Conservation (phyloP, 2,329 filamentous ascomycete species). For the Cercospora sojina region DNA sequence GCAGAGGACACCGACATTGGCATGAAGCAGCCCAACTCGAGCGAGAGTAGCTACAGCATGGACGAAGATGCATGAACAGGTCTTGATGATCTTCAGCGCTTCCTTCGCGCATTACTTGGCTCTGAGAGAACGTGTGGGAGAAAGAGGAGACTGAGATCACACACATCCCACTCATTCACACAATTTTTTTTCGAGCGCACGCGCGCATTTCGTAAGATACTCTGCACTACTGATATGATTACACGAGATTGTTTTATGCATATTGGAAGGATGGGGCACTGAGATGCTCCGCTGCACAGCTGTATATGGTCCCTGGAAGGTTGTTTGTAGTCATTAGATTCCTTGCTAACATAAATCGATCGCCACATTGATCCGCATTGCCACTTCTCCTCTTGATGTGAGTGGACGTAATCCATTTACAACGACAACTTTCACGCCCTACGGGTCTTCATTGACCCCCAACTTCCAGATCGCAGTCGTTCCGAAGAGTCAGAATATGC, state of each 20-base stretch:
- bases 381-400: not conserved
- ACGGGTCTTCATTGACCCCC: not conserved
- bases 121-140: not conserved
- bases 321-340: not conserved
- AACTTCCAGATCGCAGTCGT: not conserved
- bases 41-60: not conserved
- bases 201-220: not conserved
- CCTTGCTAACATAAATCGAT: not conserved
- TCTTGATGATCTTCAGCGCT: not conserved
- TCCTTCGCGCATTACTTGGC: not conserved
- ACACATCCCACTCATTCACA: not conserved
- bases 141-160: not conserved
- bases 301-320: not conserved
- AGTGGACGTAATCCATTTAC: not conserved
- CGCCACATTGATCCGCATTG: not conserved
- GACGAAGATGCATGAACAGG: constrained; percentile 8
- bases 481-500: not conserved
- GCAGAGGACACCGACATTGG: constrained; percentile 39
- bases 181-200: not conserved
- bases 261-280: not conserved
- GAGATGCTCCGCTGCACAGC: not conserved
- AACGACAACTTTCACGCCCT: not conserved
- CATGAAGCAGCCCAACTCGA: constrained; percentile 7
- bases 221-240: constrained; percentile 3
- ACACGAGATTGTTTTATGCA: not conserved